phyloP scores from a whole-genome alignment of 441 rosid species.

The Heliophila coronopifolia region DNA sequence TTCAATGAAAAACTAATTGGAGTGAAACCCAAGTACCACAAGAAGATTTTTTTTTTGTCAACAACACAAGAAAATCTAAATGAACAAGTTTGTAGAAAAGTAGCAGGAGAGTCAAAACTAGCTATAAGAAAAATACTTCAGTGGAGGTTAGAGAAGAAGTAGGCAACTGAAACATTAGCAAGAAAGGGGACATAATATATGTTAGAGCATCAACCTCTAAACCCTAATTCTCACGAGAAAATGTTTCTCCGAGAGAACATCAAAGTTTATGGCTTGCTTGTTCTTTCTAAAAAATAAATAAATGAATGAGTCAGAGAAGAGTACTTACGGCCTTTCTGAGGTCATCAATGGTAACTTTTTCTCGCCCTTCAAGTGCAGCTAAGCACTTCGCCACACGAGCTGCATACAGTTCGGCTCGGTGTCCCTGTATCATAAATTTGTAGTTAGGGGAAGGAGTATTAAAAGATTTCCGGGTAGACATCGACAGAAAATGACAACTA shows the following conservation, averaged over 20 bases:
- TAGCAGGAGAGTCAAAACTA: background rate
- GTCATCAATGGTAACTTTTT: constrained; percentile 89
- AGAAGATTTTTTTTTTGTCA: no score
- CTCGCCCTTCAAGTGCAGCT: constrained; percentile 95
- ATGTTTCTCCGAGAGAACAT: background rate
- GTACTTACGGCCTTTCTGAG: constrained; percentile 90
- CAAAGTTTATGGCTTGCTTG: background rate
- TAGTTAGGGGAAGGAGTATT: background rate
- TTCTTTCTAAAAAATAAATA: background rate
- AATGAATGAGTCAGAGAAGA: constrained; percentile 24
- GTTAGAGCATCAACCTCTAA: background rate
- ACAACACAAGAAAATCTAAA: background rate
- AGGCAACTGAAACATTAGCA: background rate
- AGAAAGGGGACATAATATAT: background rate
- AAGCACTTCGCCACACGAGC: constrained; percentile 94
- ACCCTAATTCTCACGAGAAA: background rate
- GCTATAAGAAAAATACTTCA: background rate
- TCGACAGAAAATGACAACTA: background rate
- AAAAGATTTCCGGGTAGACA: background rate
- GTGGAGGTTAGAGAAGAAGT: background rate
- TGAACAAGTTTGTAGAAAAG: no score
- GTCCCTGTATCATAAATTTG: constrained; percentile 60
- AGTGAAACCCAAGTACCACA: no score
- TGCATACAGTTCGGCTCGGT: constrained; percentile 93
- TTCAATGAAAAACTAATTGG: no score